Conservation (phyloP, 2,329 filamentous ascomycete genomes). For the Pyricularia sp. region DNA sequence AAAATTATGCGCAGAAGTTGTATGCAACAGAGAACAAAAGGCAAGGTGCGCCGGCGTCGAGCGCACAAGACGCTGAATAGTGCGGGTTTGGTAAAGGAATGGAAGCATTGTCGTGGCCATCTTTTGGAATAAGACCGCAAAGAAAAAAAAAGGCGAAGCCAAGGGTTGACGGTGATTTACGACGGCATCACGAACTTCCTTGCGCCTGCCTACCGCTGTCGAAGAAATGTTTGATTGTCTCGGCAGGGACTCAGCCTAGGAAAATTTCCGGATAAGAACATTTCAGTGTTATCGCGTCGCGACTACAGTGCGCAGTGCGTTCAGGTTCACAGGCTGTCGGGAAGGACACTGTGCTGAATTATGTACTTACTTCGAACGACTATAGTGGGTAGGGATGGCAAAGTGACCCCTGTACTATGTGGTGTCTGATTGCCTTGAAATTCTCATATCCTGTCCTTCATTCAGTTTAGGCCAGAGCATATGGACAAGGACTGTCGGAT, state of each 20-base stretch:
- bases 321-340: neutral
- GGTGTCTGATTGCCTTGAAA: no score
- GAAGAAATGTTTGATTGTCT: neutral
- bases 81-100: constrained; percentile 66
- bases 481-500: neutral
- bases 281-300: neutral
- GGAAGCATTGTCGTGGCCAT: constrained; percentile 47
- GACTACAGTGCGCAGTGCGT: neutral
- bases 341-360: neutral
- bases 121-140: neutral
- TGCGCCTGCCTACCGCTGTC: neutral
- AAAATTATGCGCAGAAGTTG: constrained; percentile 10
- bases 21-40: constrained; percentile 16
- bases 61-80: constrained; percentile 34
- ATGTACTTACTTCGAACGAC: no score
- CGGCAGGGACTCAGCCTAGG: neutral
- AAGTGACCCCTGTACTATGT: no score
- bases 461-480: neutral
- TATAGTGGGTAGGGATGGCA: no score
- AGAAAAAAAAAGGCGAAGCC: neutral
- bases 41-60: constrained; percentile 14
- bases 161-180: neutral
- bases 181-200: neutral
- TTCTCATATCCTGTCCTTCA: no score
- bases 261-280: neutral